Percentiles rank a stretch among this genome's conserved stretches.
Evolutionary conservation across 1,284 basidiomycete genomes (phyloP).

Genomic region (Takashimella koratensis): DNA sequence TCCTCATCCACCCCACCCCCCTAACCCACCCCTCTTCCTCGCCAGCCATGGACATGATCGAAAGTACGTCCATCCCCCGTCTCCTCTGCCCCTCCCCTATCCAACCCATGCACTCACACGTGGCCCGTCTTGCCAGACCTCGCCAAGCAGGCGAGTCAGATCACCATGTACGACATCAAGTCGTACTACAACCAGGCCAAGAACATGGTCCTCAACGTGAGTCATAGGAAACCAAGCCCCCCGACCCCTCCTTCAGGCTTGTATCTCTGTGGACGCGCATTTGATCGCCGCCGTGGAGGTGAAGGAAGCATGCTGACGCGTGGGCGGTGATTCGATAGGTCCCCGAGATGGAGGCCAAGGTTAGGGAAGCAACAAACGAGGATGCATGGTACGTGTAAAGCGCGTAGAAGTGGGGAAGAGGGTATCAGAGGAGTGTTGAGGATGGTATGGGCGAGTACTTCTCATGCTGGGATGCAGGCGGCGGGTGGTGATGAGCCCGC

Average conservation of each 20-base stretch:
- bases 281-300: no score
- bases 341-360: conserved; percentile 91
- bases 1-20: not conserved
- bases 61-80: conserved; percentile 19
- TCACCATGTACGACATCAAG: conserved; percentile 82
- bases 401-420: no score
- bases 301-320: conserved; percentile 3
- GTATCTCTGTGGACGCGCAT: no score
- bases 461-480: no score
- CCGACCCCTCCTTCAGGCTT: no score
- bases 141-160: conserved; percentile 48
- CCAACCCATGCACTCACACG: not conserved
- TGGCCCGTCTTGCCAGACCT: conserved; percentile 26
- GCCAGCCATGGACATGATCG: conserved; percentile 28
- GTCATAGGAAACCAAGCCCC: no score
- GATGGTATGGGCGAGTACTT: no score
- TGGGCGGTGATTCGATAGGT: conserved; percentile 1
- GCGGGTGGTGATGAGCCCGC: no score
- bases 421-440: no score
- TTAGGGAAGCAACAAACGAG: conserved; percentile 94
- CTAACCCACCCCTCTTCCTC: not conserved
- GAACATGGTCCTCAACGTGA: conserved; percentile 77
- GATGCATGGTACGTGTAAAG: conserved; percentile 80
- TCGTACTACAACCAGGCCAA: conserved; percentile 83
- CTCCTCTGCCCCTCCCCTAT: not conserved